Conservation (phyloP, 2,329 filamentous ascomycete genomes). For the Mariannaea sp. region DNA sequence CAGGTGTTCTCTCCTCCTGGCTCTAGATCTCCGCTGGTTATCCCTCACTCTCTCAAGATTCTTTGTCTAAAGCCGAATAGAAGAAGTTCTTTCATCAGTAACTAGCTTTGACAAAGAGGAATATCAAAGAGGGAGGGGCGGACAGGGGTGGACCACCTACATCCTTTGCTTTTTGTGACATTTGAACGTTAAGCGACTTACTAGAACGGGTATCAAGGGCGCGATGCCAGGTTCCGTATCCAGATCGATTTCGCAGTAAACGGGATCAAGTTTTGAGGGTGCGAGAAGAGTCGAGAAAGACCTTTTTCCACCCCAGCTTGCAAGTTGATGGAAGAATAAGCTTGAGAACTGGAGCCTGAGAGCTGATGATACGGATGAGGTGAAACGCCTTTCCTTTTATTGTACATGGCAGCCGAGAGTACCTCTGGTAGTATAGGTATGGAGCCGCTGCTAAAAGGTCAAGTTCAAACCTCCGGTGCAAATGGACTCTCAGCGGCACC, state of each 20-base stretch:
- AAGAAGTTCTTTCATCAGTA: constrained; percentile 24
- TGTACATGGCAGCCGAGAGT: constrained; percentile 3
- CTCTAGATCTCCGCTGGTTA: constrained; percentile 77
- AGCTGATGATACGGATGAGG: constrained; percentile 10
- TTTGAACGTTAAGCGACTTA: constrained; percentile 36
- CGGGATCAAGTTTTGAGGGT: constrained; percentile 18
- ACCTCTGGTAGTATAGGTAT: constrained; percentile 4
- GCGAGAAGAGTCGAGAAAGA: constrained; percentile 1
- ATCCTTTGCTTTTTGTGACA: constrained; percentile 38
- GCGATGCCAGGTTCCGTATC: constrained; percentile 28
- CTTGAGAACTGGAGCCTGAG: constrained; percentile 4
- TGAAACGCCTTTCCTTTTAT: constrained; percentile 16
- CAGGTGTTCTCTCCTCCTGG: constrained; percentile 74
- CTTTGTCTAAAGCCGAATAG: constrained; percentile 40
- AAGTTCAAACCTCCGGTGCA: constrained; percentile 19
- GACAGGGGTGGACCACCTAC: constrained; percentile 33
- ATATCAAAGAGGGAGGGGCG: constrained; percentile 5
- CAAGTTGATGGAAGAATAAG: constrained; percentile 2
- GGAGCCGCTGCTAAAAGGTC: constrained; percentile 19
- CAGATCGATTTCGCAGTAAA: constrained; percentile 25
- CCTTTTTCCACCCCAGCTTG: constrained; percentile 7
- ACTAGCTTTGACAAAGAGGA: constrained; percentile 16
- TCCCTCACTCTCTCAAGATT: constrained; percentile 67
- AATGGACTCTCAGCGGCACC: constrained; percentile 19
- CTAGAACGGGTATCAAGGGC: constrained; percentile 18